Evolutionary conservation across 192 early-diverging fungal genomes (phyloP).

Genomic region (Entomortierella beljakovae): DNA sequence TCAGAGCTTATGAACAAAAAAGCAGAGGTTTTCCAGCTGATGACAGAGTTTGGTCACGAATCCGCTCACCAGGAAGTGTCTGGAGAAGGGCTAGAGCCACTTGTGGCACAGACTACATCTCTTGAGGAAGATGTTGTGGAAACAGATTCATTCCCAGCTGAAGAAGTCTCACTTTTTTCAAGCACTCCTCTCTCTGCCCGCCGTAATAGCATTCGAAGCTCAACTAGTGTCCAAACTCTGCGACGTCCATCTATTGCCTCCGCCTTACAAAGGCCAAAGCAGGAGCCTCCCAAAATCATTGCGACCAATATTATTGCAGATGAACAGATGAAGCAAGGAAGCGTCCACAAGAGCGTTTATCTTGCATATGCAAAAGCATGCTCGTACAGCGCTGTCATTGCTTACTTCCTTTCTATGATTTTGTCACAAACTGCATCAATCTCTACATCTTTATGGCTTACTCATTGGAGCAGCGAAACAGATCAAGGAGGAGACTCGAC

Average conservation of each 20-base stretch:
- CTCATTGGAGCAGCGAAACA: slow-evolving; percentile 75
- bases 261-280: background rate
- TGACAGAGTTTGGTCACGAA: slow-evolving; percentile 78
- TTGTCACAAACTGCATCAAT: slow-evolving; percentile 67
- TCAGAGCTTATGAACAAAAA: slow-evolving; percentile 72
- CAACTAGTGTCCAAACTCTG: slow-evolving; percentile 56
- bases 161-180: slow-evolving; percentile 20
- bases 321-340: slow-evolving; percentile 87
- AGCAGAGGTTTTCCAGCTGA: slow-evolving; percentile 71
- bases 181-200: slow-evolving; percentile 48
- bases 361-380: slow-evolving; percentile 83
- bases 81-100: background rate
- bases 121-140: slow-evolving; percentile 43
- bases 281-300: background rate
- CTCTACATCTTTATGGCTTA: slow-evolving; percentile 75
- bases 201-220: slow-evolving; percentile 33
- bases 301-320: slow-evolving; percentile 71
- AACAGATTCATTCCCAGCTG: slow-evolving; percentile 20
- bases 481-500: slow-evolving; percentile 49
- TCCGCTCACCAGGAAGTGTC: background rate
- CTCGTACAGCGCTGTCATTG: slow-evolving; percentile 61
- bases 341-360: slow-evolving; percentile 86
- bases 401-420: slow-evolving; percentile 71
- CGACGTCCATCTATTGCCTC: slow-evolving; percentile 68
- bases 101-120: slow-evolving; percentile 4